Base-by-base conservation (phyloP, 768 basidiomycete genomes). In the Jaapia argillacea region DNA sequence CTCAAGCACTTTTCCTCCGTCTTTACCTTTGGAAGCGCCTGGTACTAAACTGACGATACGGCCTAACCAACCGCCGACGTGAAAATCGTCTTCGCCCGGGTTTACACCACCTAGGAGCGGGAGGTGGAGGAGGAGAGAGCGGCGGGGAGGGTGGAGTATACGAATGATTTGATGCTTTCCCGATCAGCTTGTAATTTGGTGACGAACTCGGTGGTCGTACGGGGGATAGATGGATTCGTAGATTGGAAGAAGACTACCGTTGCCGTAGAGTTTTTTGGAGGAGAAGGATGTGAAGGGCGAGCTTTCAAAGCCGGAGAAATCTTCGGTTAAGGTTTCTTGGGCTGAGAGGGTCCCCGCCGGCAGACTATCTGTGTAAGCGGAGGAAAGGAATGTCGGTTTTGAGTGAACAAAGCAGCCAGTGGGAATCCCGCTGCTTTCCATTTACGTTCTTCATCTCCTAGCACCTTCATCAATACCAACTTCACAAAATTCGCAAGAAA, bases 11-110 rank as follows among this genome's bases (percentile, higher is more conserved):
- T 51, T 53, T 28, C 65, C 42, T 3, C 66, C 70, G 6, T 68
- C 64, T 18, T 61, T 62, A 23, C 59, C 60, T 7, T 56, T 54
- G 14, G 53, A 58, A 20, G 60, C 69, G 1, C 71, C 71, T n/a
- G n/a, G n/a, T 1, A 54, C 44, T 3, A 69, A 49, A 16, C 58
- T 58, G 6, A 62, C 63, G 21, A 75, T 65, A 24, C 72, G 67
- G 21, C 72, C 68, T 24, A 78, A 56, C 75, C 72, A 79, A 5
- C 65, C 71, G 5, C 49, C 70, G 33, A 78, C 58, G 55, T 75
- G 75, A 59, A 71, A 75, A 51, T 75, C 77, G 43, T 72, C 73
- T 52, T 74, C 72, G 6, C 73, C 67, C 0, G 73, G 72, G 33
- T 42, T 50, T 3, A 55, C 64, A 6, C 74, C 75, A 16, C 66